Base-by-base conservation (phyloP, 2,329 filamentous ascomycete species). In the Phyllosticta capitalensis region DNA sequence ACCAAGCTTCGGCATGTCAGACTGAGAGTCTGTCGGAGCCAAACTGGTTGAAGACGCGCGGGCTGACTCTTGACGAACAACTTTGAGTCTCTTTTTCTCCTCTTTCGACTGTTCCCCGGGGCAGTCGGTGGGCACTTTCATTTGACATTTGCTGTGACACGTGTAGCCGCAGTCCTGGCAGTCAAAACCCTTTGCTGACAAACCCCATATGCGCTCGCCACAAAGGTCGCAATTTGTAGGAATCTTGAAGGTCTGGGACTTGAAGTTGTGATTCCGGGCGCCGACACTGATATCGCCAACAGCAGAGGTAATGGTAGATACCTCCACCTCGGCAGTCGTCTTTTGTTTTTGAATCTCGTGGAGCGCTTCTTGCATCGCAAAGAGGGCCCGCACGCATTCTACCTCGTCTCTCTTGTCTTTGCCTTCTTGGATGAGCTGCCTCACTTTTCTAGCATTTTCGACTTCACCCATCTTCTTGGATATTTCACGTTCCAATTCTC, bases 211-310 rank as follows among this genome's bases (percentile, higher is more conserved):
- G 26, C 94, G 84, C 70, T 99, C 94, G 19, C 92, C 92, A 67
- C 94, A 99, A 12, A 96, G 81, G 72, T 99, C 94, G 76, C 94
- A 99, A 71, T 97, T 97, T 4, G 94, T 99, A 0, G 95, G 95
- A 62, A 99, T 96, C 73, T 97, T 97, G 81, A 97, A 99, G 0
- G 94, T 97, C 70, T 97, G 91, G n/a, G 90, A 86, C 75, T 95
- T 96, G 81, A 99, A 99, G 69, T 95, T 94, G 78, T 99, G 94
- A 68, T 92, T 96, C 71, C 90, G 90, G 10, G 92, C 92, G 19
- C 92, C 92, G 20, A 96, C 79, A 1, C 92, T 96, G 58, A 99
- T 83, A 70, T 99, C 94, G 38, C 94, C 94, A 2, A 96, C 92
- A 0, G 86, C 89, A 9, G 86, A 80, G n/a, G 90, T 92, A 69